A percentile compares a stretch with the other conserved stretches of the same genome.
phyloP scores from a whole-genome alignment of 139 green algal genomes.

The Coelastrella sp. region DNA sequence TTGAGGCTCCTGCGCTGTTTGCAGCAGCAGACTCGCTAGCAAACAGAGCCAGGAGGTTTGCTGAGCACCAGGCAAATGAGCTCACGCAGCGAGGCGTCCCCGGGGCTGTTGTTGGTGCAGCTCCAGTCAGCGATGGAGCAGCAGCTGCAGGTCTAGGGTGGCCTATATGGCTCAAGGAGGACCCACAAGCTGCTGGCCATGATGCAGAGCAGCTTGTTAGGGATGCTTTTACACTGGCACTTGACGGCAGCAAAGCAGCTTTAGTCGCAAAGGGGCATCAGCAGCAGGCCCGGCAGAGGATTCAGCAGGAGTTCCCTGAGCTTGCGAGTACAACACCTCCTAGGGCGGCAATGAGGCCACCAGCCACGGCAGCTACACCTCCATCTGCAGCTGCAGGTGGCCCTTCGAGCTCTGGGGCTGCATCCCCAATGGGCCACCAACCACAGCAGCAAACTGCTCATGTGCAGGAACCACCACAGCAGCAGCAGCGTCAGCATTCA shows the following conservation, averaged over 20 bases:
- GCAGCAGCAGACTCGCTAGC: slow-evolving; percentile 79
- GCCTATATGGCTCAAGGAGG: slow-evolving; percentile 24
- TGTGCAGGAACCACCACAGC: background rate
- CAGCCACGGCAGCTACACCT: background rate
- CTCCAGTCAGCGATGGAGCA: slow-evolving; percentile 29
- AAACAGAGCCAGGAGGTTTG: slow-evolving; percentile 59
- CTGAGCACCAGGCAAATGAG: slow-evolving; percentile 32
- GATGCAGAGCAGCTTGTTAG: slow-evolving; percentile 34
- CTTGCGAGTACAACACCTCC: background rate
- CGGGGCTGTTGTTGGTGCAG: background rate
- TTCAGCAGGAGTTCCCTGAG: slow-evolving; percentile 19
- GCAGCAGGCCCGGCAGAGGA: slow-evolving; percentile 29
- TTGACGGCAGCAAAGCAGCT: slow-evolving; percentile 28
- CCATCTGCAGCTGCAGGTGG: background rate
- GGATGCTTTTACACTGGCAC: slow-evolving; percentile 36
- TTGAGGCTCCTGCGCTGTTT: slow-evolving; percentile 76
- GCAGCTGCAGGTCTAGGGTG: background rate
- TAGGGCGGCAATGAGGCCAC: background rate
- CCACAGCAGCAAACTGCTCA: background rate
- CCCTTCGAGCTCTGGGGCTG: background rate
- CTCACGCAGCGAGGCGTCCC: slow-evolving; percentile 25
- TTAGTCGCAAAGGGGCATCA: slow-evolving; percentile 28
- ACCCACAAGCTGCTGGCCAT: slow-evolving; percentile 19
- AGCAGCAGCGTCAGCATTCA: slow-evolving; percentile 31
- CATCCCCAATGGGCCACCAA: background rate